Percentiles rank a stretch among this genome's conserved stretches.
These are phyloP conservation scores for Vitis labrusca DNA, from an alignment of 164 flowering plant species.

Conservation along the genomic window DNA sequence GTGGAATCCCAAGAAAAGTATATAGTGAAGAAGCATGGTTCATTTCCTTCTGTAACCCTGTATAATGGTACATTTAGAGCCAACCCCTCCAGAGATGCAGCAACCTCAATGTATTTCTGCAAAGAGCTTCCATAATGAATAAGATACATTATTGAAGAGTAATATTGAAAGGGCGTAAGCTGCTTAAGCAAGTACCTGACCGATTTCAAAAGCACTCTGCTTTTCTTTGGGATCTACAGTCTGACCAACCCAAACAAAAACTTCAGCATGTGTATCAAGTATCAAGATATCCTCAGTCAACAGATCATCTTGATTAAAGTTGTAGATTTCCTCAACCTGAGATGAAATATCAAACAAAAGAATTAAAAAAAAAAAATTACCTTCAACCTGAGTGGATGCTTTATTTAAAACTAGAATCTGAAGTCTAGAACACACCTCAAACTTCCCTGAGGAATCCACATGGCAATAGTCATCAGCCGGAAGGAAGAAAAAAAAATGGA, in stretches of 20 bases:
- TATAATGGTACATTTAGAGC: conserved; percentile 77
- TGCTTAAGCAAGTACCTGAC: conserved; percentile 55
- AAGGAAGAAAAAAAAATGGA: conserved; percentile 10
- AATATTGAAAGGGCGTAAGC: not conserved
- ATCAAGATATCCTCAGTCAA: conserved; percentile 93
- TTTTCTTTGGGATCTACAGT: conserved; percentile 84
- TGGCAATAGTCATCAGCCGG: conserved; percentile 13
- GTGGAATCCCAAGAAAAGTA: conserved; percentile 93
- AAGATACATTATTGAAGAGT: not conserved
- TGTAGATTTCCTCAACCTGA: conserved; percentile 89
- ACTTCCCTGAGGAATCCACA: conserved; percentile 72
- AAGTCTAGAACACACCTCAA: conserved; percentile 61
- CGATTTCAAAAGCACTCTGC: conserved; percentile 87
- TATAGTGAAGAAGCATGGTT: conserved; percentile 93
- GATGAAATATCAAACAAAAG: too few species aligned
- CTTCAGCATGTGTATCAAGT: conserved; percentile 95
- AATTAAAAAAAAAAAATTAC: not conserved
- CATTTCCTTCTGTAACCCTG: conserved; percentile 97
- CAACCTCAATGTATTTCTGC: conserved; percentile 88
- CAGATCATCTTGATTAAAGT: conserved; percentile 94
- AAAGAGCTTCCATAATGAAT: conserved; percentile 9
- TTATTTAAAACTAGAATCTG: not conserved
- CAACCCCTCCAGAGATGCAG: conserved; percentile 76
- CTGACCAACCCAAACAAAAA: conserved; percentile 97
- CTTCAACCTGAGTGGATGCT: conserved; percentile 5